Base-by-base conservation (phyloP, 1,139 yeast species). In the Lodderomyces metapsilosis region DNA sequence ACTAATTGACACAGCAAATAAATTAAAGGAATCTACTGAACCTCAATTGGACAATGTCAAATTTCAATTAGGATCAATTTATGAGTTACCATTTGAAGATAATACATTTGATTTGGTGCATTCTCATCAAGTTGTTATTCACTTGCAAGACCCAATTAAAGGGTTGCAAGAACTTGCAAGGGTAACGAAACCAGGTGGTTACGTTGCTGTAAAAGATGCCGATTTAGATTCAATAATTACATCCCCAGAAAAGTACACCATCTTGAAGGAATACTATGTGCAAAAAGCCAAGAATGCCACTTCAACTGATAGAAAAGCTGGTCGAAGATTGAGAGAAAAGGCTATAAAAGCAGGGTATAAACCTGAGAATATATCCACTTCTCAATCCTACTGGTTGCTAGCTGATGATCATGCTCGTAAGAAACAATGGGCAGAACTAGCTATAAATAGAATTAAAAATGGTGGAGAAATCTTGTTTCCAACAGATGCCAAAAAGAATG, bases 81-180 rank as follows among this genome's bases (percentile, higher is more conserved):
- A 58, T 41, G 42, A 53, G 4, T 52, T 69, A 41, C 67, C 68
- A 3, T 69, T 57, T 44, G 57, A 54, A 4, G 73, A 70, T 46
- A 51, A 64, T 34, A 43, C 62, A 2, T 70, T 70, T 49, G 76
- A 70, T 43, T 49, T 70, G 13, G 71, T 68, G 2, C 60, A 57
- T 50, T 58, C 67, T 16, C 73, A 66, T 46, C 75, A 69, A 46
- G 74, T 69, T 2, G 43, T 69, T 11, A 54, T 68, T 32, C 74
- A 70, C 43, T 51, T 69, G 37, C 52, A 54, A 17, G 64, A 66
- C 38, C 72, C 70, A 1, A 55, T 59, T 5, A 21, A 31, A 4
- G 65, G 61, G 0, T 50, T 72, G 21, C 46, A 51, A 12, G 77
- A 72, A 42, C 42, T 69, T 21, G 43, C 45, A 34, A 52, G 78